These are phyloP conservation scores for Hemileccinum hortonii DNA, from an alignment of 1,284 basidiomycete genomes.

Conservation along the genomic window DNA sequence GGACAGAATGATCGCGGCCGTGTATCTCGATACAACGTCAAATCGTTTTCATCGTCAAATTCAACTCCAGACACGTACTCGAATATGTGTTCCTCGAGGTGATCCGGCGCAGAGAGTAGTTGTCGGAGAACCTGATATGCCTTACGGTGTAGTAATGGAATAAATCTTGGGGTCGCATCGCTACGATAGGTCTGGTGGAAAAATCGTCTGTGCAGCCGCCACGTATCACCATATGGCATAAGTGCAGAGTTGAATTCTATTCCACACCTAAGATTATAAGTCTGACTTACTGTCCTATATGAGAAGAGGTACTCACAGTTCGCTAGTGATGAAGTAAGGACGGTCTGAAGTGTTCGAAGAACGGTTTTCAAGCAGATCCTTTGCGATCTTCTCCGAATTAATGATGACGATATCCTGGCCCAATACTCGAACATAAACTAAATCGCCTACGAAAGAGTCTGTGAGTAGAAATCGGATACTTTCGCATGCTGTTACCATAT, in stretches of 20 bases:
- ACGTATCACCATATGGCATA: constrained; percentile 37
- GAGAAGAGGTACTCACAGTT: constrained; percentile 2
- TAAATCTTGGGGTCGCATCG: not conserved
- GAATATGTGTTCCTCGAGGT: constrained; percentile 24
- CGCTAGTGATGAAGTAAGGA: constrained; percentile 23
- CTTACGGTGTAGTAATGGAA: not conserved
- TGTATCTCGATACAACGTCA: not conserved
- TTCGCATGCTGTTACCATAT: constrained; percentile 3
- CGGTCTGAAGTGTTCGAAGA: constrained; percentile 1
- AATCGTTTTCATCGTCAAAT: no score
- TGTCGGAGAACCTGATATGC: constrained; percentile 5
- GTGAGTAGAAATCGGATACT: not conserved
- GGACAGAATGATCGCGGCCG: constrained; percentile 13
- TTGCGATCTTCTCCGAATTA: constrained; percentile 16
- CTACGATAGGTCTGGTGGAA: constrained; percentile 31
- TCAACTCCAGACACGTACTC: not conserved
- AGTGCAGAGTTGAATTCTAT: constrained; percentile 35
- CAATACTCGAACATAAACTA: constrained; percentile 27
- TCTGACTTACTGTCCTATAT: no score
- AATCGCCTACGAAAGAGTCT: constrained; percentile 18
- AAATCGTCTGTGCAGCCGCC: constrained; percentile 37
- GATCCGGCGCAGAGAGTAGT: constrained; percentile 28
- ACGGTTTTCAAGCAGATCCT: constrained; percentile 6
- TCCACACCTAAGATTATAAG: constrained; percentile 31
- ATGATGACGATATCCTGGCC: constrained; percentile 38